Evolutionary conservation across 306 rosid genomes (phyloP), one percentile per base, ranked within the genome.

Genomic region (Ziziphus jujuba): DNA sequence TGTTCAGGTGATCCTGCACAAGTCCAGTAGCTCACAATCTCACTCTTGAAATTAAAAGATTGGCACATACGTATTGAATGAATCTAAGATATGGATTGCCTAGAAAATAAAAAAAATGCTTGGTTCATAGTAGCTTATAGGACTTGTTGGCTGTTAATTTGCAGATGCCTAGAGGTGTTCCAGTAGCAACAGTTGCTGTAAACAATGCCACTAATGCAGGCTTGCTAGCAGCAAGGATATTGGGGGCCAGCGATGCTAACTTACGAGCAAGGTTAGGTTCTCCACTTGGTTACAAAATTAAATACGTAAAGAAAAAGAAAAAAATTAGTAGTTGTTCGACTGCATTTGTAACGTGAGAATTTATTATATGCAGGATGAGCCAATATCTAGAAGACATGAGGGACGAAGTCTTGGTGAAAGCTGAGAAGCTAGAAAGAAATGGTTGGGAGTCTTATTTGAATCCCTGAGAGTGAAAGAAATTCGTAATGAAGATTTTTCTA

Each of bases 121-220:
- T 28, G 33, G 33, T 28, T 16, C n/a, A 16, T 25, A 45, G n/a
- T 51, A n/a, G n/a, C 21, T 4, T 66, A 67, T 4, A 67, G 17
- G 17, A 47, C 12, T 11, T 35, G 19, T 68, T 15, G n/a, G 14
- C 36, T 67, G 6, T 55, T 22, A 22, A 70, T 36, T 28, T 82
- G 81, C 79, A 84, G 97, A 93, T 90, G 96, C 97, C 97, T 2
- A 67, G 80, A 72, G 97, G 97, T 23, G 93, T 90, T 43, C 98
- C 98, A 9, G 95, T 90, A 56, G 97, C 96, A 21, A 83, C 93
- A 22, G 87, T 93, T 35, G 98, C 95, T 50, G 70, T 93, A 65
- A 81, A 93, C 72, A 93, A 93, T 31, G 85, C 97, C 15, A 81
- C 95, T 40, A 90, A 93, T 66, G 98, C 95, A 59, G 98, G 90